Evolutionary conservation across 805 yeast species (phyloP), one percentile per base, ranked within the genome.

Genomic region (Lachancea cidri): DNA sequence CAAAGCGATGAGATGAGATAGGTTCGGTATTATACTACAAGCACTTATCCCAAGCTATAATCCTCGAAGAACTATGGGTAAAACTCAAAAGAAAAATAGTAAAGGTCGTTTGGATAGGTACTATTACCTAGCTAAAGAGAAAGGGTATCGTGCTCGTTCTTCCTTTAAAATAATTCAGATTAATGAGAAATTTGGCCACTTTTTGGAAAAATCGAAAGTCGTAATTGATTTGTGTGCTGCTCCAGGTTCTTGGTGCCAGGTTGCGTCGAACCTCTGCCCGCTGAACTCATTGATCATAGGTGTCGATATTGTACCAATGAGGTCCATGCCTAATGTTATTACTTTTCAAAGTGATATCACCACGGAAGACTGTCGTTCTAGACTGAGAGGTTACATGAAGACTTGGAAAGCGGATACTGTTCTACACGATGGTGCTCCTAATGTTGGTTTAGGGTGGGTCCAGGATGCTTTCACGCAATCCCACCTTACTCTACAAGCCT

Each of bases 221-320:
- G 96, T 93, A 33, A 86, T 93, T 39, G 98, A 93, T 75, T 73
- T 93, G 54, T 93, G 98, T 81, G 98, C 98, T 40, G 98, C 98
- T 8, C 98, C 98, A 32, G 98, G 98, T 43, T 87, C 97, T 3
- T 93, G 98, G 98, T 93, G 98, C 75, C 98, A 93, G 70, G 98
- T 93, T 33, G 98, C 98, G 1, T 80, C 95, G 1, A 85, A 88
- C 46, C 66, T 87, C 40, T 88, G 98, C 67, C 98, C 98, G 2
- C 72, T 88, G 1, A 87, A 88, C 64, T 86, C 97, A 0, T 73
- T 93, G 52, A 93, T 93, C 57, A 87, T 93, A 41, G 98, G 98
- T 65, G 98, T 93, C n/a, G 98, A 93, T 76, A 83, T 93, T 56
- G 98, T 89, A 25, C 97, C 97, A 14, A 93, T 93, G 71, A 91